These are phyloP conservation scores for Parastagonospora avenae DNA, from an alignment of 2,329 filamentous ascomycete genomes.

Conservation along the genomic window DNA sequence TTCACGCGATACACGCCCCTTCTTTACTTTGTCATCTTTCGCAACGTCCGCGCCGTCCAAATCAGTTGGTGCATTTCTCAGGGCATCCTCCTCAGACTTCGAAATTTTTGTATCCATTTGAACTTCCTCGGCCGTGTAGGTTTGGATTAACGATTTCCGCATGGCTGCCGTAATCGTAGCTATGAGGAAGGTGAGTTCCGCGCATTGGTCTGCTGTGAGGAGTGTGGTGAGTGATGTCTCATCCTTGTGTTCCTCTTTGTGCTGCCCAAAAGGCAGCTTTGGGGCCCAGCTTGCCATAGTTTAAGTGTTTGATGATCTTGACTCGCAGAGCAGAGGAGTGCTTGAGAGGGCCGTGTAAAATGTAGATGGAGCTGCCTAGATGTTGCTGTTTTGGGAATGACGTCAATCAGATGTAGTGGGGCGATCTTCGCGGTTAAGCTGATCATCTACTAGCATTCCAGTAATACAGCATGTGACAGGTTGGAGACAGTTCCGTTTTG, in stretches of 20 bases:
- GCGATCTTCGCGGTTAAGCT: neutral
- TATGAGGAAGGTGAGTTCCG: slow-evolving; percentile 54
- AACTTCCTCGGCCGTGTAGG: slow-evolving; percentile 45
- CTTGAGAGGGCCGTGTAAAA: neutral
- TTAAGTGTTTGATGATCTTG: neutral
- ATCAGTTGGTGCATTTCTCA: slow-evolving; percentile 30
- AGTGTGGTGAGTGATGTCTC: slow-evolving; percentile 52
- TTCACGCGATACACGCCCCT: slow-evolving; percentile 37
- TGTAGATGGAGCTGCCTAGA: neutral
- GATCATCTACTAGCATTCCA: slow-evolving; percentile 1
- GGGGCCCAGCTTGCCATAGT: slow-evolving; percentile 37
- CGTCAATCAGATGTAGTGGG: slow-evolving; percentile 22
- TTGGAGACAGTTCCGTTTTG: neutral
- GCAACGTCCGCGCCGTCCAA: slow-evolving; percentile 30
- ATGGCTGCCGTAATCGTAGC: slow-evolving; percentile 55
- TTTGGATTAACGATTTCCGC: slow-evolving; percentile 51
- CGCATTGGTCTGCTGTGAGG: slow-evolving; percentile 52
- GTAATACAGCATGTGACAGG: neutral
- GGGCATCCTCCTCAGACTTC: slow-evolving; percentile 28
- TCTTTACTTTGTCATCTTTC: slow-evolving; percentile 38
- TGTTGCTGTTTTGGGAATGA: slow-evolving; percentile 19
- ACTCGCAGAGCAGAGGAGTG: neutral
- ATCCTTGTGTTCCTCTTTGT: slow-evolving; percentile 34
- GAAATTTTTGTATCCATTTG: slow-evolving; percentile 13
- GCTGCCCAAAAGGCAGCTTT: slow-evolving; percentile 42